Percentiles rank a stretch among this genome's conserved stretches.
Conservation (phyloP, 305 asterid species). For the Fraxinus platypoda region DNA sequence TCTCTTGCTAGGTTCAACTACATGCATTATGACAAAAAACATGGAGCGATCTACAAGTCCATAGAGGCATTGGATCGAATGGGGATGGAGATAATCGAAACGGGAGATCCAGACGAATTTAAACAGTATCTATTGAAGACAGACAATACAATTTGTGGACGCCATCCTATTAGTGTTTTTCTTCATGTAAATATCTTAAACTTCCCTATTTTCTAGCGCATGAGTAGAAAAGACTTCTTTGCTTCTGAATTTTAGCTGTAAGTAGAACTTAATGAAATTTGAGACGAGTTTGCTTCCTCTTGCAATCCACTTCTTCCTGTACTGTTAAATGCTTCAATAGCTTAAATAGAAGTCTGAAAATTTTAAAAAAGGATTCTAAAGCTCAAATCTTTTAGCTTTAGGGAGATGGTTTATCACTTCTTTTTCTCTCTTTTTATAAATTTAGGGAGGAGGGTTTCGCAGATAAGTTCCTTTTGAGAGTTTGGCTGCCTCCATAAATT, state of each 20-base stretch:
- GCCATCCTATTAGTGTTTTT: constrained; percentile 93
- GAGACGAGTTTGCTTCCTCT: not conserved
- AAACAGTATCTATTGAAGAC: constrained; percentile 82
- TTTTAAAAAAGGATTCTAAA: not conserved
- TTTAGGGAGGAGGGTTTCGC: not conserved
- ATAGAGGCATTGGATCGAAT: constrained; percentile 84
- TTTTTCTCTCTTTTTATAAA: not conserved
- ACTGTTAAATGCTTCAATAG: not conserved
- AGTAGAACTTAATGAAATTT: not conserved
- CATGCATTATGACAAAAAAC: constrained; percentile 71
- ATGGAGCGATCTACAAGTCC: constrained; percentile 83
- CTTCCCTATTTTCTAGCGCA: constrained; percentile 5
- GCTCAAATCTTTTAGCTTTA: not conserved
- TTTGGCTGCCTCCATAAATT: not conserved
- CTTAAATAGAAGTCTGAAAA: not conserved
- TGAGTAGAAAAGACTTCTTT: not conserved
- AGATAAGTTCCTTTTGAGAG: not conserved
- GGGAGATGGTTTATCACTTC: not conserved
- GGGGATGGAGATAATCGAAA: constrained; percentile 94
- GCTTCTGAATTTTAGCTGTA: not conserved
- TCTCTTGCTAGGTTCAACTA: constrained; percentile 79
- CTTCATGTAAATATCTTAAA: constrained; percentile 69
- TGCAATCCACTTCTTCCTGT: not conserved
- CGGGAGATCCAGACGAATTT: constrained; percentile 88
- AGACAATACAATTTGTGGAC: constrained; percentile 94